Base-by-base conservation (phyloP, 805 yeast species). In the Wilhelminamyces savonicus region DNA sequence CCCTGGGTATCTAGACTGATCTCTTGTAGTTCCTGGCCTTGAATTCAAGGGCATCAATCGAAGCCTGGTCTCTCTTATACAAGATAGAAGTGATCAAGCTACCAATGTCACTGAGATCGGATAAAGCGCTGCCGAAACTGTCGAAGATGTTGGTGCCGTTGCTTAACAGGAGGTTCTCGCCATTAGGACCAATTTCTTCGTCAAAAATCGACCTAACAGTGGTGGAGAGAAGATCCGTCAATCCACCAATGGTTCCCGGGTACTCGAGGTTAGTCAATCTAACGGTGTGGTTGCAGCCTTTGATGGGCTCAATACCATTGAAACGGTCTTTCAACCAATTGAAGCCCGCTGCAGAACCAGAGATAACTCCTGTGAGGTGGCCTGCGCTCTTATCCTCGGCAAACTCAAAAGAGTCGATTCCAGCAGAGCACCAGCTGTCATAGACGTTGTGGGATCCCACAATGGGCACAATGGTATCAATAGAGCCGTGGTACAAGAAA, bases 171-270 rank as follows among this genome's bases (percentile, higher is more conserved):
- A 28, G 9, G 13, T 22, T 28, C 11, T 28, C 30, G 9, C 26
- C 30, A 17, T 22, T 22, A 21, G 30, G 30, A 7, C 30, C 30
- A 21, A 28, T 16, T 12, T 24, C 26, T n/a, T n/a, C n/a, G n/a
- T n/a, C n/a, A n/a, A n/a, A n/a, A n/a, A n/a, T n/a, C n/a, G n/a
- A n/a, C n/a, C n/a, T n/a, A n/a, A n/a, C n/a, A n/a, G n/a, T n/a
- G n/a, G n/a, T n/a, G n/a, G n/a, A n/a, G n/a, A n/a, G n/a, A n/a
- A n/a, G n/a, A n/a, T n/a, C n/a, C n/a, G n/a, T n/a, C n/a, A n/a
- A n/a, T n/a, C 23, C 11, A 6, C 5, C 10, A 9, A 9, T 13
- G 4, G 20, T 20, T 4, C 19, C 27, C 14, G 27, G 27, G 20
- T 24, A 24, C 19, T 6, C 11, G 12, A 24, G 12, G 20, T 15